These are phyloP conservation scores for Exophiala aquamarina DNA, from an alignment of 2,329 filamentous ascomycete species.

Conservation along the genomic window DNA sequence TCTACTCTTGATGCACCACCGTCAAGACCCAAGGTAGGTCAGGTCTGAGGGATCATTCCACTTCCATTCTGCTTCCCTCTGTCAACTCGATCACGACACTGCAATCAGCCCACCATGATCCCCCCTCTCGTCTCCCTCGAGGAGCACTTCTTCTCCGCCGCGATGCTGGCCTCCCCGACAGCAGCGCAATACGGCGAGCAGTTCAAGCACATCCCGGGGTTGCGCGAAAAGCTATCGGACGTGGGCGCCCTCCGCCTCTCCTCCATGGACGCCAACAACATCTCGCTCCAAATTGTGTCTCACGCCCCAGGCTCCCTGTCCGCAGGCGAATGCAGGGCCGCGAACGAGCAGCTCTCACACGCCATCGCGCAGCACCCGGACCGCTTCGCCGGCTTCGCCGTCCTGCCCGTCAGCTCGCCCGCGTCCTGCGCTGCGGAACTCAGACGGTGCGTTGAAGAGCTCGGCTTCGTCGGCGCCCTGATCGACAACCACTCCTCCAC, in stretches of 20 bases:
- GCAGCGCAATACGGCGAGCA: constrained; percentile 18
- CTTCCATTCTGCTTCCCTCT: no score
- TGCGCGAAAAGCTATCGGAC: constrained; percentile 22
- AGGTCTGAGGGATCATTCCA: no score
- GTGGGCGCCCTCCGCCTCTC: constrained; percentile 15
- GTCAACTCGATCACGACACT: no score
- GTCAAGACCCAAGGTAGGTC: no score
- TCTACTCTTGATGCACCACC: no score
- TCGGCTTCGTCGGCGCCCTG: constrained; percentile 50
- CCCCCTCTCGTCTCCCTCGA: constrained; percentile 25
- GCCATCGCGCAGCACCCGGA: constrained; percentile 31
- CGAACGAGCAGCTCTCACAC: constrained; percentile 23
- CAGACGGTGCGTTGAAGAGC: constrained; percentile 39
- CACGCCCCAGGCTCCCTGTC: constrained; percentile 20
- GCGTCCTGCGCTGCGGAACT: constrained; percentile 37
- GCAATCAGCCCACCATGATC: constrained; percentile 12
- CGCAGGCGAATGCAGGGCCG: constrained; percentile 14
- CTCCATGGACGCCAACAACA: constrained; percentile 20
- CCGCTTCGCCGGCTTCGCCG: constrained; percentile 45
- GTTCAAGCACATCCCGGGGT: constrained; percentile 19
- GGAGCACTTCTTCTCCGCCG: constrained; percentile 26
- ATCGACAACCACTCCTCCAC: constrained; percentile 41
- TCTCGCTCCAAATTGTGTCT: constrained; percentile 24
- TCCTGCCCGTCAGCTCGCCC: constrained; percentile 43
- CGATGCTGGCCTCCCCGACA: constrained; percentile 7